These are phyloP conservation scores for Teunomyces pallodes DNA, from an alignment of 805 yeast species.

Conservation along the genomic window DNA sequence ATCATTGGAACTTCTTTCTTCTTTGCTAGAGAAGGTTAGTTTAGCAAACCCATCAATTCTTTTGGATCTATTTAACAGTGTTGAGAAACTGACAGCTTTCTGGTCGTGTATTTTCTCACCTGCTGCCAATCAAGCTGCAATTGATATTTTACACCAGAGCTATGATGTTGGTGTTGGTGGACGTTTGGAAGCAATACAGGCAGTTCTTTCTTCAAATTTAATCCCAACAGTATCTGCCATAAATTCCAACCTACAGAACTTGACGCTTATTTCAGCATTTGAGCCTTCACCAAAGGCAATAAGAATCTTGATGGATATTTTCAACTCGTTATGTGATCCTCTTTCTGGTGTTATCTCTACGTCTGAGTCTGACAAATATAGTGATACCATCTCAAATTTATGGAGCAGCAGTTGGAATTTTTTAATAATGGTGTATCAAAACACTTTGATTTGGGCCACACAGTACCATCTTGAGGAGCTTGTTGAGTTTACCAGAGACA, in stretches of 20 bases:
- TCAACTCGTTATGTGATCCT: constrained; percentile 63
- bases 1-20: constrained; percentile 18
- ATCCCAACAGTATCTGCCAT: constrained; percentile 48
- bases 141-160: constrained; percentile 69
- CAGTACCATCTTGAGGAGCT: constrained; percentile 53
- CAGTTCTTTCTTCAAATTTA: constrained; percentile 46
- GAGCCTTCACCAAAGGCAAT: constrained; percentile 78
- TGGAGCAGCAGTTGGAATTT: constrained; percentile 79
- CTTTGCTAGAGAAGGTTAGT: constrained; percentile 31
- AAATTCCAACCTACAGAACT: constrained; percentile 41
- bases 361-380: constrained; percentile 7
- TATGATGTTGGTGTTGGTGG: constrained; percentile 65
- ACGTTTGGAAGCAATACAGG: constrained; percentile 69
- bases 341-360: constrained; percentile 51
- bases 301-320: constrained; percentile 70
- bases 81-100: constrained; percentile 52
- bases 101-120: constrained; percentile 77
- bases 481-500: constrained; percentile 83
- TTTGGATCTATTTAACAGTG: constrained; percentile 20
- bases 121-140: constrained; percentile 63
- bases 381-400: constrained; percentile 33
- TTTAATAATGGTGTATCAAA: constrained; percentile 61
- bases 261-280: constrained; percentile 48
- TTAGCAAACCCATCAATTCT: constrained; percentile 27
- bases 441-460: constrained; percentile 75